phyloP scores from a whole-genome alignment of 345 rosid species.

The thale cress (Arabidopsis thaliana) region TAIR10.1 NC_003071.7:12848501-12849000 shows the following conservation, averaged over 20 bases:
- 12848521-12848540: constrained; percentile 92
- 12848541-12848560: constrained; percentile 98
- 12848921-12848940: constrained; percentile 58
- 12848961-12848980: constrained; percentile 67
- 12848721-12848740: constrained; percentile 43
- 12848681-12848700: not conserved
- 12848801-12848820: constrained; percentile 88
- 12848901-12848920: constrained; percentile 65
- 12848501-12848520: constrained; percentile 51
- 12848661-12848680: not conserved
- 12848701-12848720: not conserved
- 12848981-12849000: constrained; percentile 73
- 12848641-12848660: not conserved
- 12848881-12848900: constrained; percentile 63
- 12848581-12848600: not conserved
- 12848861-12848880: constrained; percentile 74
- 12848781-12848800: constrained; percentile 70
- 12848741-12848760: constrained; percentile 81
- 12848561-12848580: constrained; percentile 39
- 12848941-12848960: constrained; percentile 72
- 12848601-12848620: not conserved
- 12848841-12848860: constrained; percentile 88
- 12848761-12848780: constrained; percentile 68
- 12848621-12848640: not conserved
- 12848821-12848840: constrained; percentile 89